Evolutionary conservation across 2,329 filamentous ascomycete species (phyloP), one percentile per base, ranked within the genome.

Genomic region (Harringtonia lauricola): DNA sequence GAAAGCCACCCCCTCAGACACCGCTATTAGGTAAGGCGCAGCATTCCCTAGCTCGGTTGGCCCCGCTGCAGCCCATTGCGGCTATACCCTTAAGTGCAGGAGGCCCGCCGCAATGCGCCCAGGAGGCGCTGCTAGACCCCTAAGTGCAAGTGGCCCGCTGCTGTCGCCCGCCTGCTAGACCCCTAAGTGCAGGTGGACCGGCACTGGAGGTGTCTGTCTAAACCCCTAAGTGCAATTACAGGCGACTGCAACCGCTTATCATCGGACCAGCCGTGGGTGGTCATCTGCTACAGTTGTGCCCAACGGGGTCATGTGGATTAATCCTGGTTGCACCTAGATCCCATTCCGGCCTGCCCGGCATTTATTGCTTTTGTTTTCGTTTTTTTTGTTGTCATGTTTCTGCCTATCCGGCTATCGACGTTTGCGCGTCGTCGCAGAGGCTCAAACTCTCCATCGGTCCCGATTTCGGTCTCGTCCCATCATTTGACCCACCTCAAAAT

Each of bases 71-170:
- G 4, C 29, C 31, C 39, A 22, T 31, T 35, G 36, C 34, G 40
- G 44, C 49, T 51, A 49, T 44, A 43, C 41, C 41, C 36, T 26
- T 38, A 44, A 46, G 47, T 49, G 44, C 47, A 47, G 44, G 24
- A 26, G 24, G 24, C 7, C 24, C 24, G n/a, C n/a, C n/a, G n/a
- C 24, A 10, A 35, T 47, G 42, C 42, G 33, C 36, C 26, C 18
- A 37, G 36, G 21, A 15, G 28, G 31, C 19, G 9, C 13, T 35
- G 36, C 41, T 41, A 40, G 34, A 37, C 42, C 42, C 42, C 42
- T 44, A 44, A 44, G 36, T 44, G 42, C 35, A 44, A 22, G 36
- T 39, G 42, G 35, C 24, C 31, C 39, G 39, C 29, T 21, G 29
- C 24, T 26, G 24, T 7, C 6, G 24, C 7, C 6, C 30, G 4